A percentile compares a stretch with the other conserved stretches of the same genome.
These are phyloP conservation scores for Hyaloperonospora arabidopsidis DNA, from an alignment of 352 stramenopile species.

Conservation along the genomic window DNA sequence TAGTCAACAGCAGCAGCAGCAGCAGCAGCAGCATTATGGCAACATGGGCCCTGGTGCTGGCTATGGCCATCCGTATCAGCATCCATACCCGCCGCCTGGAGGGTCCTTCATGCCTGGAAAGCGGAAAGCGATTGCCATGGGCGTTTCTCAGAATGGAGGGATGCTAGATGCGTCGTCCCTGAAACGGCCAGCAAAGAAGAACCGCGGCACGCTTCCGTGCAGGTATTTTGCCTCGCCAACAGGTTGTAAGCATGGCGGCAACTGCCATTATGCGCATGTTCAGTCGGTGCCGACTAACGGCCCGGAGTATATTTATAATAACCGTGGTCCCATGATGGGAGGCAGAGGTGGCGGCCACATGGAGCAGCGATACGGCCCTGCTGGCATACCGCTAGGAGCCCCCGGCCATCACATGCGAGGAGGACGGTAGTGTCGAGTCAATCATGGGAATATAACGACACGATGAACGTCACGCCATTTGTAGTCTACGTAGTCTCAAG, in stretches of 20 bases:
- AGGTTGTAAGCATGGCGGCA: slow-evolving; percentile 66
- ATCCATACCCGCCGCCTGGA: slow-evolving; percentile 24
- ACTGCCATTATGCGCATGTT: slow-evolving; percentile 65
- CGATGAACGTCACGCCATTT: slow-evolving; percentile 17
- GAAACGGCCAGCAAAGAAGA: slow-evolving; percentile 48
- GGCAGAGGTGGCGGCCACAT: slow-evolving; percentile 21
- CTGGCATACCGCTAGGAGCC: slow-evolving; percentile 35
- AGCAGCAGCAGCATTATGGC: slow-evolving; percentile 29
- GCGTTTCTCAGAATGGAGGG: slow-evolving; percentile 23
- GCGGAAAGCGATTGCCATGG: slow-evolving; percentile 38
- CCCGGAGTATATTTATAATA: slow-evolving; percentile 59
- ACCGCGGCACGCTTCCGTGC: slow-evolving; percentile 40
- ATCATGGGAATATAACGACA: slow-evolving; percentile 14
- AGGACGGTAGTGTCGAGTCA: slow-evolving; percentile 31
- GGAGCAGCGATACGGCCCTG: slow-evolving; percentile 37
- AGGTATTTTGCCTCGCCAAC: slow-evolving; percentile 60
- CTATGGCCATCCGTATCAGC: slow-evolving; percentile 25
- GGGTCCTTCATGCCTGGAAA: slow-evolving; percentile 27
- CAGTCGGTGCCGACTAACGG: slow-evolving; percentile 27
- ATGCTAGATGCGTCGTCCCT: slow-evolving; percentile 32
- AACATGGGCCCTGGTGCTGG: slow-evolving; percentile 24
- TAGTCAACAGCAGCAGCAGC: slow-evolving; percentile 34
- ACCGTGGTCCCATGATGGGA: slow-evolving; percentile 28
- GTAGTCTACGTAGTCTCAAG: too few species aligned
- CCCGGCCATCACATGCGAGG: slow-evolving; percentile 42